Evolutionary conservation across 176 grass and related monocot genomes (phyloP), one percentile per base, ranked within the genome.

Genomic region (Dactylis glomerata): DNA sequence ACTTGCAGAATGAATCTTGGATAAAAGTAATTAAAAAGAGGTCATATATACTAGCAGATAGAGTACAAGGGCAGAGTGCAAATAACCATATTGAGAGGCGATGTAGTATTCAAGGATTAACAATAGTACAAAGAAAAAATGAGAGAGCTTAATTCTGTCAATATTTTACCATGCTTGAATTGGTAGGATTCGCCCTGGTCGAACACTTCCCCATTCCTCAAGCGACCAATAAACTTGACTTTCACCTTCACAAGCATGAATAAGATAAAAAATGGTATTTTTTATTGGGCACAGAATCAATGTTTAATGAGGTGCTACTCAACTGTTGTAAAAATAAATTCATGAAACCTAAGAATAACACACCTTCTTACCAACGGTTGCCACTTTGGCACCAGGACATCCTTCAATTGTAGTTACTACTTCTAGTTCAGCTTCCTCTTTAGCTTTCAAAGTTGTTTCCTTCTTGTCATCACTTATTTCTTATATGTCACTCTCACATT

Each of bases 111-210:
- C 1, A 6, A 16, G n/a, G 42, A 41, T 41, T 42, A 38, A 13
- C 1, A 57, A 14, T 36, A 36, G 2, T 0, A 72, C 44, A 4
- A 4, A n/a, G 66, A 17, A 3, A 71, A 30, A 71, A 28, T 10
- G 30, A n/a, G 15, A 56, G 16, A 68, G 33, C 33, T 38, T 22
- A n/a, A 2, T 38, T 78, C 42, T 56, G 8, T 30, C 14, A 23
- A 78, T 68, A 32, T n/a, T 31, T 56, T 85, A 78, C 74, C 62
- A 45, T 78, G 46, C 12, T 23, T 44, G 66, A 82, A 82, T 2
- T 71, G 17, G 2, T 20, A 66, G 13, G 5, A 10, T 3, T 22
- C 3, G 1, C 5, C 16, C 16, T 13, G 12, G 26, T 56, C 34
- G 0, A 85, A 7, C 77, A 15, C 6, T 42, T 69, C 2, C 11